These are phyloP conservation scores for Ophiostoma fasciatum DNA, from an alignment of 2,329 filamentous ascomycete species.

Conservation along the genomic window DNA sequence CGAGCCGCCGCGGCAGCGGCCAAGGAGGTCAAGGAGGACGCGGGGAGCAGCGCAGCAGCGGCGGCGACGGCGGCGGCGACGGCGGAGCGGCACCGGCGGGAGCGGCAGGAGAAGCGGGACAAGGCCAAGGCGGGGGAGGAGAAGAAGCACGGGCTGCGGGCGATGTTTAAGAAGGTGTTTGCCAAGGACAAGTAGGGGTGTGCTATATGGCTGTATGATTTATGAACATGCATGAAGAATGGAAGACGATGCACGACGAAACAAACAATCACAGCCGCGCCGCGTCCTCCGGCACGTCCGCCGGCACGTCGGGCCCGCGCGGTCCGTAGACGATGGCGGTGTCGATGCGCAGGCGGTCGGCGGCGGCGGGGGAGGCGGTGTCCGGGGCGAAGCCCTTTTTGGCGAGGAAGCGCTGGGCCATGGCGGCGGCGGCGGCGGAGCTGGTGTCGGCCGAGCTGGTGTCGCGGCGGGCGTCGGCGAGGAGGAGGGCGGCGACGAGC, in stretches of 20 bases:
- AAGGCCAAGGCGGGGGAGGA: constrained; percentile 8
- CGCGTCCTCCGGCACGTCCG: too few species aligned
- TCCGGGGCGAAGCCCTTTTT: constrained; percentile 17
- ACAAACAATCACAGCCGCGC: too few species aligned
- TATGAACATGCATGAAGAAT: neutral
- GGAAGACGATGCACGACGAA: neutral
- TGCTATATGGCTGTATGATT: too few species aligned
- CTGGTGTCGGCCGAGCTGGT: too few species aligned
- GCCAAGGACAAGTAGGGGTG: too few species aligned
- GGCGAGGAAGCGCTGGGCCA: constrained; percentile 25
- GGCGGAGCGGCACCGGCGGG: constrained; percentile 12
- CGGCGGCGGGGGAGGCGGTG: constrained; percentile 3
- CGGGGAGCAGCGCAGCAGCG: too few species aligned
- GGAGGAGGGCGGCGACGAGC: constrained; percentile 27
- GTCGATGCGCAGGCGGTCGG: constrained; percentile 19
- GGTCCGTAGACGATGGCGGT: constrained; percentile 22
- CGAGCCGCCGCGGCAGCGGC: too few species aligned
- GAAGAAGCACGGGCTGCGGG: constrained; percentile 9
- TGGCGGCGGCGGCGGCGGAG: constrained; percentile 22
- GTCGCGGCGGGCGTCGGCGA: constrained; percentile 24
- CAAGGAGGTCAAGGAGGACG: too few species aligned
- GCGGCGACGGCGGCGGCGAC: neutral
- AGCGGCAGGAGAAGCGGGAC: constrained; percentile 12
- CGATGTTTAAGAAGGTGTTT: constrained; percentile 11
- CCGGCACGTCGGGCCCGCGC: constrained; percentile 1